These are phyloP conservation scores for Stachybotrys echinatus DNA, from an alignment of 2,329 filamentous ascomycete genomes.

Conservation along the genomic window DNA sequence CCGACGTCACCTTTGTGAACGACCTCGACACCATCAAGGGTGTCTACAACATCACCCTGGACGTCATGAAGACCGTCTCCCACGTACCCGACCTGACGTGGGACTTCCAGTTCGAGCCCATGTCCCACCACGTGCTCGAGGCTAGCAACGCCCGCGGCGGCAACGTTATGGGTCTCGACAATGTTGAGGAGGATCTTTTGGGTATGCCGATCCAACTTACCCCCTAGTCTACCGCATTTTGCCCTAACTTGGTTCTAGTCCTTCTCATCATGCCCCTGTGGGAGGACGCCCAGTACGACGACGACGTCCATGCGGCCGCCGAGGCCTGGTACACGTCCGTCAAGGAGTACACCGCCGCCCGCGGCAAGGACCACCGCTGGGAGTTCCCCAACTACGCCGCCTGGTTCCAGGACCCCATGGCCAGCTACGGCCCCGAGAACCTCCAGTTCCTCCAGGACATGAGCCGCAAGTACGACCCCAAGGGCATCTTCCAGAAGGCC, in stretches of 20 bases:
- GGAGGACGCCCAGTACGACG: neutral
- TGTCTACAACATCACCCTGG: constrained; percentile 9
- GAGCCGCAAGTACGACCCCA: constrained; percentile 24
- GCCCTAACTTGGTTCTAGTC: neutral
- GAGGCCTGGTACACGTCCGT: neutral
- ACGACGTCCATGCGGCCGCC: neutral
- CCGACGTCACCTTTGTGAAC: constrained; percentile 9
- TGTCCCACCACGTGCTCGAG: constrained; percentile 4
- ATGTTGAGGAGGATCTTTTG: constrained; percentile 5
- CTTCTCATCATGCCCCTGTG: constrained; percentile 1
- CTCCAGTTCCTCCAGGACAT: constrained; percentile 19
- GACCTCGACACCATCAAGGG: constrained; percentile 8
- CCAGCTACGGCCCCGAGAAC: constrained; percentile 28
- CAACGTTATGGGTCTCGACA: constrained; percentile 9
- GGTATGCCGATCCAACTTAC: neutral
- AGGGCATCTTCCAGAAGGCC: constrained; percentile 23
- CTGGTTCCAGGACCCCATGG: constrained; percentile 26
- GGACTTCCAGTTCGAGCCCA: constrained; percentile 11
- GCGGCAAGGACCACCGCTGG: constrained; percentile 26
- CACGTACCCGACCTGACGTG: constrained; percentile 7
- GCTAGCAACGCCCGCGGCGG: constrained; percentile 4
- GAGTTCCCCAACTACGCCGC: constrained; percentile 42
- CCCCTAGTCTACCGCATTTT: neutral
- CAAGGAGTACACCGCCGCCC: constrained; percentile 19
- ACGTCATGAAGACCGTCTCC: constrained; percentile 4